Percentiles rank a stretch among this genome's conserved stretches.
phyloP scores from a whole-genome alignment of 2,329 filamentous ascomycete genomes.

The Trichoderma asperellum region DNA sequence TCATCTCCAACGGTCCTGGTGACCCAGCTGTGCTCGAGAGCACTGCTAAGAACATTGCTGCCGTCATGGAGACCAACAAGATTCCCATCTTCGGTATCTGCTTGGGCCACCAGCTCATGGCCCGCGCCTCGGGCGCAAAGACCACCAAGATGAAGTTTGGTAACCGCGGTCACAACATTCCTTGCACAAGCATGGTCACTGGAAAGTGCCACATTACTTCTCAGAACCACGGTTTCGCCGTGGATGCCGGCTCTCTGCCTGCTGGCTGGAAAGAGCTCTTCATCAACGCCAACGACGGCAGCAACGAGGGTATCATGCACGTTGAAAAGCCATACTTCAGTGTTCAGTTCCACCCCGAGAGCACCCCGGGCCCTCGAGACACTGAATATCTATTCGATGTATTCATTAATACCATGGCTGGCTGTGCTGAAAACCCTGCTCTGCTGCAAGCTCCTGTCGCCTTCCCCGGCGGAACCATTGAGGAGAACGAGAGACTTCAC shows the following conservation, averaged over 20 bases:
- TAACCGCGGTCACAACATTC: conserved; percentile 98
- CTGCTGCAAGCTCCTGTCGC: conserved; percentile 73
- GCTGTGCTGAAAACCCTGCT: conserved; percentile 68
- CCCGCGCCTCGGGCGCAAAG: conserved; percentile 80
- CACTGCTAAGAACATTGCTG: conserved; percentile 78
- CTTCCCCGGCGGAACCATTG: conserved; percentile 83
- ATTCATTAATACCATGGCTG: conserved; percentile 83
- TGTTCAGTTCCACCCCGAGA: conserved; percentile 99
- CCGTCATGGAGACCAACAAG: conserved; percentile 75
- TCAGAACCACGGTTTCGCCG: conserved; percentile 96
- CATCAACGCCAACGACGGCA: conserved; percentile 96
- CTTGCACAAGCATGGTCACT: conserved; percentile 92
- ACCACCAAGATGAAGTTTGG: conserved; percentile 99
- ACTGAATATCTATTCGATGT: conserved; percentile 98
- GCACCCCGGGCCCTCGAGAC: conserved; percentile 90
- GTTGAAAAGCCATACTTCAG: conserved; percentile 87
- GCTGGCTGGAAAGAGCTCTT: conserved; percentile 90
- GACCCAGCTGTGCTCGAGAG: conserved; percentile 83
- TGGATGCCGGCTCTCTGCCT: conserved; percentile 77
- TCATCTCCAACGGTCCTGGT: conserved; percentile 96
- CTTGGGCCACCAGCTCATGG: conserved; percentile 90
- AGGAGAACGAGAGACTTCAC: conserved; percentile 76
- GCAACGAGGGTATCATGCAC: conserved; percentile 97
- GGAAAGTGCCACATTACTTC: conserved; percentile 99
- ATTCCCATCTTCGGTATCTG: conserved; percentile 96